phyloP scores from a whole-genome alignment of 768 basidiomycete genomes.

The Sistotremastrum suecicum region DNA sequence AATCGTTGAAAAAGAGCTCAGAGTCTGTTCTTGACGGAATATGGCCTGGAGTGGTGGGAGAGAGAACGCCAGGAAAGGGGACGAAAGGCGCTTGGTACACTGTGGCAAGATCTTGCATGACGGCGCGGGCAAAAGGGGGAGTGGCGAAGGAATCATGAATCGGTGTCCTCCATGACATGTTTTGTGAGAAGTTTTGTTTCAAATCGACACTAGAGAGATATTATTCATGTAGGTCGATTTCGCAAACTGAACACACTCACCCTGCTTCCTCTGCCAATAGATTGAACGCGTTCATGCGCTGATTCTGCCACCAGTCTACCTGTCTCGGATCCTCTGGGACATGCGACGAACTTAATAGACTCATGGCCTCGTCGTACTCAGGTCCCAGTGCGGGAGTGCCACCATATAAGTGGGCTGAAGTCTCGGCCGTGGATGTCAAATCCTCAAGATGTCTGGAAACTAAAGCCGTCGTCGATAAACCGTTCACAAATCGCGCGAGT shows the following conservation, averaged over 20 bases:
- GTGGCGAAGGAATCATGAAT: slow-evolving; percentile 16
- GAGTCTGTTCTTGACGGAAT: slow-evolving; percentile 43
- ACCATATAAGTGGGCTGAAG: slow-evolving; percentile 48
- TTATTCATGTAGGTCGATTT: no score
- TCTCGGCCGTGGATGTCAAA: slow-evolving; percentile 42
- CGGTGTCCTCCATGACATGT: no score
- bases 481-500: slow-evolving; percentile 8
- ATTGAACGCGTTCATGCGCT: no score
- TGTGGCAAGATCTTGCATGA: slow-evolving; percentile 45
- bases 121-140: slow-evolving; percentile 43
- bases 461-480: slow-evolving; percentile 13
- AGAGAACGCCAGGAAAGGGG: slow-evolving; percentile 43
- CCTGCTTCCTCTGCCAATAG: no score
- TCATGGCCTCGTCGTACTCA: no score
- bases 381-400: slow-evolving; percentile 29
- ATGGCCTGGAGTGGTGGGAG: slow-evolving; percentile 22
- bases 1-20: slow-evolving; percentile 47
- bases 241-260: no score
- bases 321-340: no score
- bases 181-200: no score
- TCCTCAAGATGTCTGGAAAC: slow-evolving; percentile 53
- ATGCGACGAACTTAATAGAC: no score
- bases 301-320: no score
- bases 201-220: no score
- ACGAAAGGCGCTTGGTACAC: slow-evolving; percentile 50